Conservation (phyloP, 2,329 filamentous ascomycete species). For the Alternaria gansuensis region DNA sequence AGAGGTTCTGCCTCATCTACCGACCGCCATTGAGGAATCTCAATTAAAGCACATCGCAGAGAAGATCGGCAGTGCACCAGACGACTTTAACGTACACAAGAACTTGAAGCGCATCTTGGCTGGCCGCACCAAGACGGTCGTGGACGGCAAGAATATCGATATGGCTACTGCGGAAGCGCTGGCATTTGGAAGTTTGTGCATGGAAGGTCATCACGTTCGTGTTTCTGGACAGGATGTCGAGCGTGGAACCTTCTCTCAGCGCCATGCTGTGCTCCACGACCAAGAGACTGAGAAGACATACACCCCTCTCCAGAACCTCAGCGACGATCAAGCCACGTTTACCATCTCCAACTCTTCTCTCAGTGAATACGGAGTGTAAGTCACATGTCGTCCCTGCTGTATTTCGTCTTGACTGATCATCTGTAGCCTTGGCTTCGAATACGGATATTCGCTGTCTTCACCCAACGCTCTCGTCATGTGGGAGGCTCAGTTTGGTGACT, state of each 20-base stretch:
- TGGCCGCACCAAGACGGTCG: conserved; percentile 88
- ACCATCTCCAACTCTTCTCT: conserved; percentile 96
- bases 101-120: conserved; percentile 96
- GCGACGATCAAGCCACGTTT: conserved; percentile 92
- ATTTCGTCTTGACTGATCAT: conserved; percentile 34
- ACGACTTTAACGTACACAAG: conserved; percentile 87
- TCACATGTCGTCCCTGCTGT: conserved; percentile 18
- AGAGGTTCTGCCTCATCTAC: conserved; percentile 90
- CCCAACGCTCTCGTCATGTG: conserved; percentile 98
- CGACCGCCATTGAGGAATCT: conserved; percentile 78
- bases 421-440: conserved; percentile 88
- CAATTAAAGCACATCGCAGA: conserved; percentile 83
- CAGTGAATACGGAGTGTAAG: conserved; percentile 72
- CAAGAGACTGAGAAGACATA: conserved; percentile 93
- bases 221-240: conserved; percentile 99
- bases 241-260: conserved; percentile 98
- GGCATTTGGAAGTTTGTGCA: conserved; percentile 89
- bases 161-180: conserved; percentile 97
- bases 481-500: conserved; percentile 99
- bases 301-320: conserved; percentile 88
- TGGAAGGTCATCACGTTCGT: conserved; percentile 95
- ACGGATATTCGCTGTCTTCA: conserved; percentile 96
- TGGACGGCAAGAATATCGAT: conserved; percentile 93
- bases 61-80: conserved; percentile 78
- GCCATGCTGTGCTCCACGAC: conserved; percentile 96